These are phyloP conservation scores for Trichophyton simii DNA, from an alignment of 2,329 filamentous ascomycete genomes.

Conservation along the genomic window DNA sequence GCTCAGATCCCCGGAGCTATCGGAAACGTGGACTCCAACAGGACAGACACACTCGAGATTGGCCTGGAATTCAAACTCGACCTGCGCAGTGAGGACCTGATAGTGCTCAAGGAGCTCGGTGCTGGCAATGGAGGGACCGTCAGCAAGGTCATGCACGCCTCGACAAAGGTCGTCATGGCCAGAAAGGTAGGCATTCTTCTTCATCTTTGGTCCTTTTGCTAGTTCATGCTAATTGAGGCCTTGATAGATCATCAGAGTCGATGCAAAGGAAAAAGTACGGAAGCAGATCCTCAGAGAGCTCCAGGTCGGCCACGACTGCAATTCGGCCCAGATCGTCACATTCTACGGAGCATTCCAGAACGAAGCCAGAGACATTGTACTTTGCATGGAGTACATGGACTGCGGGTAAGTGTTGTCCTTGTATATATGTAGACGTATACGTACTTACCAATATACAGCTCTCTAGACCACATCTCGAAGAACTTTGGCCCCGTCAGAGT, in stretches of 20 bases:
- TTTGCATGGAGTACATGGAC: constrained; percentile 99
- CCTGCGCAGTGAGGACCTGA: constrained; percentile 77
- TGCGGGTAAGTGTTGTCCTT: constrained; percentile 60
- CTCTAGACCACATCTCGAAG: constrained; percentile 84
- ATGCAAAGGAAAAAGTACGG: constrained; percentile 92
- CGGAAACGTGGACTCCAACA: constrained; percentile 46
- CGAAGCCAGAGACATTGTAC: constrained; percentile 91
- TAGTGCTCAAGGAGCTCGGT: constrained; percentile 86
- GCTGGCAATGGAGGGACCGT: constrained; percentile 95
- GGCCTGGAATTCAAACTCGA: constrained; percentile 95
- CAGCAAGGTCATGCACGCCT: constrained; percentile 91
- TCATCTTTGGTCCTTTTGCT: neutral
- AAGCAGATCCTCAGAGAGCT: constrained; percentile 95
- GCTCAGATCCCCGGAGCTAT: constrained; percentile 47
- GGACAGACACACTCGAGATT: constrained; percentile 72
- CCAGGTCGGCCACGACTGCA: constrained; percentile 96
- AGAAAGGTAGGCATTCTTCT: constrained; percentile 57
- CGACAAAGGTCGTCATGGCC: constrained; percentile 92
- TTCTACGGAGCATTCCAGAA: constrained; percentile 98
- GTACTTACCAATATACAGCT: constrained; percentile 41
- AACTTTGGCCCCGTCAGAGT: constrained; percentile 92
- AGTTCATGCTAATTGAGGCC: neutral
- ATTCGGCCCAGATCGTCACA: constrained; percentile 90
- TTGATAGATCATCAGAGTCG: constrained; percentile 81
- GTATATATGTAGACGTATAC: constrained; percentile 5